phyloP scores from a whole-genome alignment of 2,329 filamentous ascomycete species.

The Diplodia sapinea region DNA sequence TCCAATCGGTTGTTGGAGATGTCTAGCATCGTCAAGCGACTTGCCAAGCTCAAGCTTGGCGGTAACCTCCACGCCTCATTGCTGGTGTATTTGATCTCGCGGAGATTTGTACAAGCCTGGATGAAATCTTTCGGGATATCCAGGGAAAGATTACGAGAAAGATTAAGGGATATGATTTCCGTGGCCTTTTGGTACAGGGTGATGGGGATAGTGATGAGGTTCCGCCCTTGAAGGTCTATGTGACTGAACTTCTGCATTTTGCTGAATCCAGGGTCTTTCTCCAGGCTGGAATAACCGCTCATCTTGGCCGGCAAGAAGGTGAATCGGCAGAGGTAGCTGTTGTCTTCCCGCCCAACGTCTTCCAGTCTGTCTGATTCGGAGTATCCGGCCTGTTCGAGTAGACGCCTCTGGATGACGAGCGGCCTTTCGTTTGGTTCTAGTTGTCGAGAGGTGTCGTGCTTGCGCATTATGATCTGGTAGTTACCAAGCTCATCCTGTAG shows the following conservation, averaged over 20 bases:
- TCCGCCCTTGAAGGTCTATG: constrained; percentile 87
- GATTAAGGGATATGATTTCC: constrained; percentile 93
- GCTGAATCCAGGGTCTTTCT: constrained; percentile 77
- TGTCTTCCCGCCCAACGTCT: constrained; percentile 94
- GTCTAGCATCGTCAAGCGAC: constrained; percentile 83
- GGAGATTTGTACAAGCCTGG: constrained; percentile 85
- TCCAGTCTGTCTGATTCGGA: constrained; percentile 84
- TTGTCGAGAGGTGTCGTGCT: constrained; percentile 86
- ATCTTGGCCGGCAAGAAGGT: constrained; percentile 91
- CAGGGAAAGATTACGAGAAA: constrained; percentile 89
- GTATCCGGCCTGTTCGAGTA: constrained; percentile 92
- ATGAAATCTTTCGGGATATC: constrained; percentile 97
- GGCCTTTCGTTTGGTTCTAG: constrained; percentile 80
- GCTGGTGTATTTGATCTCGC: constrained; percentile 94
- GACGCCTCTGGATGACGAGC: constrained; percentile 85
- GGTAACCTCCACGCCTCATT: constrained; percentile 91
- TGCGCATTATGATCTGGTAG: constrained; percentile 93
- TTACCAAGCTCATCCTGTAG: constrained; percentile 88
- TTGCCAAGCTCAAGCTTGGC: constrained; percentile 80
- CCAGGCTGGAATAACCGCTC: constrained; percentile 74
- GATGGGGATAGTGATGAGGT: constrained; percentile 93
- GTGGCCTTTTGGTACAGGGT: constrained; percentile 87
- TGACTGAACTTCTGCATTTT: constrained; percentile 92
- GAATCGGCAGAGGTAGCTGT: constrained; percentile 95
- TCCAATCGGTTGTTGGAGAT: constrained; percentile 94